Conservation (phyloP, 495 filamentous ascomycete species). For the Aspergillus bridgeri region DNA sequence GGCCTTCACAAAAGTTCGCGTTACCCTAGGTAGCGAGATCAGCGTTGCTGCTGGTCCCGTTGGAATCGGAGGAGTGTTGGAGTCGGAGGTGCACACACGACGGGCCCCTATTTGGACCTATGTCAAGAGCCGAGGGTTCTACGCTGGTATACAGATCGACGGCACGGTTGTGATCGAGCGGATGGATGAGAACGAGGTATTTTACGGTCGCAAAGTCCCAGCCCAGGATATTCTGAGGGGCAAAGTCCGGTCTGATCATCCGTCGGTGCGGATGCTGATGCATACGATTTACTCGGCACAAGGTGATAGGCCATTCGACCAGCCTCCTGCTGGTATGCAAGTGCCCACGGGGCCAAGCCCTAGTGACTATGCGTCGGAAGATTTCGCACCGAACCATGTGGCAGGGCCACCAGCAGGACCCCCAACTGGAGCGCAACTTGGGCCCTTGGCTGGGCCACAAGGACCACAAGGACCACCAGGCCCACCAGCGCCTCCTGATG, state of each 20-base stretch:
- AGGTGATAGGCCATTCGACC: slow-evolving; percentile 72
- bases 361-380: slow-evolving; percentile 3
- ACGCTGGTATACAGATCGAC: slow-evolving; percentile 76
- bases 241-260: slow-evolving; percentile 66
- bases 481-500: not conserved
- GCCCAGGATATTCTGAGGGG: slow-evolving; percentile 78
- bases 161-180: slow-evolving; percentile 83
- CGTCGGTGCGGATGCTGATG: slow-evolving; percentile 60
- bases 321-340: slow-evolving; percentile 41
- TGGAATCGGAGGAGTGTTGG: slow-evolving; percentile 66
- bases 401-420: not conserved
- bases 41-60: slow-evolving; percentile 75
- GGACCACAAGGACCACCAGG: not conserved
- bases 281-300: slow-evolving; percentile 83
- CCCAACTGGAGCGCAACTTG: not conserved
- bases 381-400: not conserved
- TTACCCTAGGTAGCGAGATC: slow-evolving; percentile 76
- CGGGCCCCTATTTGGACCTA: slow-evolving; percentile 80
- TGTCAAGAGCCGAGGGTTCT: slow-evolving; percentile 81
- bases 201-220: slow-evolving; percentile 69
- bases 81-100: slow-evolving; percentile 67
- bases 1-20: slow-evolving; percentile 70
- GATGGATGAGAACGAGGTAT: slow-evolving; percentile 83
- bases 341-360: slow-evolving; percentile 21
- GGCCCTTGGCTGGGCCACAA: not conserved